Evolutionary conservation across 2,329 filamentous ascomycete genomes (phyloP).

Genomic region (Chaetomium sp.): DNA sequence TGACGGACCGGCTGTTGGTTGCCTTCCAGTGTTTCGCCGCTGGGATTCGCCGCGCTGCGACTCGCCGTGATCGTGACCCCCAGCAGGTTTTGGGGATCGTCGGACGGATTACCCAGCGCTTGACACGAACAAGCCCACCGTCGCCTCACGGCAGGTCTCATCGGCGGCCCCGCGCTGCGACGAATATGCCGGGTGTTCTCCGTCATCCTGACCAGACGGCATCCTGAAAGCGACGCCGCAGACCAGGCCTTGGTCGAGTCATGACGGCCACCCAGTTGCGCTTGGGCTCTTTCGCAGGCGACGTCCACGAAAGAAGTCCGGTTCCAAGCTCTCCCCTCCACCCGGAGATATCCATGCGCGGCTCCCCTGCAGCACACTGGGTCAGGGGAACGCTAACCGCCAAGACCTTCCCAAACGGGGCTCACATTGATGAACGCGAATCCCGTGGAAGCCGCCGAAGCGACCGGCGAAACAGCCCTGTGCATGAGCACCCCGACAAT

Average conservation of each 20-base stretch:
- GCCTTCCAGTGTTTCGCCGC: neutral
- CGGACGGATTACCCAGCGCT: neutral
- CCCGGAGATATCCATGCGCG: slow-evolving; percentile 1
- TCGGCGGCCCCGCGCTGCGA: neutral
- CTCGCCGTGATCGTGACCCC: neutral
- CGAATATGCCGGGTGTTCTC: neutral
- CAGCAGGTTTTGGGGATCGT: neutral
- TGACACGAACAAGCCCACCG: neutral
- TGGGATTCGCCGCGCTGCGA: neutral
- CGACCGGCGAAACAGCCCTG: slow-evolving; percentile 13
- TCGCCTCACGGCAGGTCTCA: neutral
- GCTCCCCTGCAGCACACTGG: slow-evolving; percentile 7
- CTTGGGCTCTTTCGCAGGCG: neutral
- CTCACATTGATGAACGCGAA: slow-evolving; percentile 14
- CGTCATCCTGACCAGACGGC: neutral
- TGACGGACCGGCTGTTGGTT: neutral
- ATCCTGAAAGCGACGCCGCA: neutral
- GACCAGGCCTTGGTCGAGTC: slow-evolving; percentile 6
- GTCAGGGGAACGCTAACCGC: slow-evolving; percentile 15
- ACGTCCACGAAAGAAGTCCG: neutral
- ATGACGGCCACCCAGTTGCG: neutral
- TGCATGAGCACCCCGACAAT: slow-evolving; percentile 8
- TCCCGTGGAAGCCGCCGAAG: slow-evolving; percentile 19
- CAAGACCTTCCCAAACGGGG: slow-evolving; percentile 20
- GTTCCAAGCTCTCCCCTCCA: neutral